phyloP scores from a whole-genome alignment of 2,329 filamentous ascomycete species.

The Orbilia brochopaga region DNA sequence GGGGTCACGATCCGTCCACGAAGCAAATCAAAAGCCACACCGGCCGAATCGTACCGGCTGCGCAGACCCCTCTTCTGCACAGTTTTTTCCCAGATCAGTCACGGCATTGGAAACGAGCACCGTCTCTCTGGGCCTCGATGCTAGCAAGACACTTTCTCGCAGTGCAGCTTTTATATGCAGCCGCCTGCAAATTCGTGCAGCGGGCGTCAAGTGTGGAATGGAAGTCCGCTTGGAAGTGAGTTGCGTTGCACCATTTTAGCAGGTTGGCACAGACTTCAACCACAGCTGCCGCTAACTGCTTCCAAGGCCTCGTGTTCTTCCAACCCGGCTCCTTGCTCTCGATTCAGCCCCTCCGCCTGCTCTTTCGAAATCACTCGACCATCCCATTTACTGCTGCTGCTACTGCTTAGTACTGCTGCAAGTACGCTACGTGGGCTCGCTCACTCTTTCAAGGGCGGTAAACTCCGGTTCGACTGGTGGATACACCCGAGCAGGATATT shows the following conservation, averaged over 20 bases:
- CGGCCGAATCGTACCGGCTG: conserved; percentile 44
- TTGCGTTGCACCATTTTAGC: conserved; percentile 46
- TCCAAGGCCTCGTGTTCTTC: neutral
- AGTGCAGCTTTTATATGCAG: conserved; percentile 37
- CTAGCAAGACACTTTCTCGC: conserved; percentile 1
- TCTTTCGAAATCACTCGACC: neutral
- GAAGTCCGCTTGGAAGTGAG: conserved; percentile 32
- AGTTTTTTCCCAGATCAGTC: conserved; percentile 11
- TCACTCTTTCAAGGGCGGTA: conserved; percentile 15
- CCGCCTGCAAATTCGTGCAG: neutral
- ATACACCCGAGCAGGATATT: conserved; percentile 9
- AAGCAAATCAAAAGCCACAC: conserved; percentile 50
- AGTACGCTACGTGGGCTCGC: no score
- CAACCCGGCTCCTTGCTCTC: conserved; percentile 1
- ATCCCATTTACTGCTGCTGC: no score
- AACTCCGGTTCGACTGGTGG: conserved; percentile 16
- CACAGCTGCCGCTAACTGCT: conserved; percentile 44
- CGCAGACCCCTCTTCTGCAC: conserved; percentile 39
- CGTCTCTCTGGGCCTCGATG: conserved; percentile 17
- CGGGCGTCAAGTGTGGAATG: conserved; percentile 24
- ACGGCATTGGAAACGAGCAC: conserved; percentile 7
- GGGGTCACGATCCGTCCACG: conserved; percentile 49
- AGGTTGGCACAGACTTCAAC: conserved; percentile 13
- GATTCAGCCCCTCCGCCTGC: conserved; percentile 1
- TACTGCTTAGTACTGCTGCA: no score